Conservation (phyloP, 352 stramenopile species). For the Phytophthora palmivora region DNA sequence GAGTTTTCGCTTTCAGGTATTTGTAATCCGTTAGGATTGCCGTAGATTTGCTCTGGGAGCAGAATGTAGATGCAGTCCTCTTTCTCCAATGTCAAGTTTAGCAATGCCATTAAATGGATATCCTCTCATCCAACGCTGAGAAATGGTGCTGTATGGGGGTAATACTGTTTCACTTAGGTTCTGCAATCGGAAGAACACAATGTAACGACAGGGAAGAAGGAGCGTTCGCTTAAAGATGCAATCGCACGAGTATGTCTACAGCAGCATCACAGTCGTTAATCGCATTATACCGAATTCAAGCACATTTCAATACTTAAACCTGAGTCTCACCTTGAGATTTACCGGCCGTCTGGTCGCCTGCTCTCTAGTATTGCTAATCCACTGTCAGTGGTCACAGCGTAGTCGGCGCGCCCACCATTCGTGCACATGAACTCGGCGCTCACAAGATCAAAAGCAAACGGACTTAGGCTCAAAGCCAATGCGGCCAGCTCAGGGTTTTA, state of each 20-base stretch:
- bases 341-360: too few species aligned
- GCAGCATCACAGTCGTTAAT: too few species aligned
- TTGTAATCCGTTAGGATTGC: neutral
- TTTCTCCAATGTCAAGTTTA: neutral
- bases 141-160: neutral
- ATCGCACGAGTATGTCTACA: too few species aligned
- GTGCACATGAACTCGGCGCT: neutral
- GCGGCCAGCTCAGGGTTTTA: neutral
- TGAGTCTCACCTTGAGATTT: too few species aligned
- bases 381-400: too few species aligned
- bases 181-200: neutral
- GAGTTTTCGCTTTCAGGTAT: neutral
- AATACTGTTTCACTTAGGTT: neutral
- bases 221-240: neutral
- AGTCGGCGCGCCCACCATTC: neutral
- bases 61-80: neutral
- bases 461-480: neutral
- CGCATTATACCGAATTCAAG: too few species aligned
- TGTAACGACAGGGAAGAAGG: neutral
- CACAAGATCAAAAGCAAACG: neutral
- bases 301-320: too few species aligned
- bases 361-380: too few species aligned
- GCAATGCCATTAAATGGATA: neutral
- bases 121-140: constrained; percentile 4
- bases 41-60: neutral